These are phyloP conservation scores for Hypholoma fasciculare DNA, from an alignment of 768 basidiomycete genomes.

Conservation along the genomic window DNA sequence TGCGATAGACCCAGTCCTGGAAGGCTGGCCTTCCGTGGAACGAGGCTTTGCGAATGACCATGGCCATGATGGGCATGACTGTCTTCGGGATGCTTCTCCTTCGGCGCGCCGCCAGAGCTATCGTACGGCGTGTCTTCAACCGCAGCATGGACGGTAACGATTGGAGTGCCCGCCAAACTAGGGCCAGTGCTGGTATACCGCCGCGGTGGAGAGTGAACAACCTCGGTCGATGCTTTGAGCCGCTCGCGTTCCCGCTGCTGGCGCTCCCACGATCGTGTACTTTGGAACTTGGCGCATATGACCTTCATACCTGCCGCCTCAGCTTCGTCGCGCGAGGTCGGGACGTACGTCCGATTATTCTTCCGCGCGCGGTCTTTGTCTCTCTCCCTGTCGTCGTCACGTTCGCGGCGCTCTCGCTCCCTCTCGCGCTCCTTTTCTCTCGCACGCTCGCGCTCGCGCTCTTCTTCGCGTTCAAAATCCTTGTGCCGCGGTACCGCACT, in stretches of 20 bases:
- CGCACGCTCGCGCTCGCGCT: constrained; percentile 4
- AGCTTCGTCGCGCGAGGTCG: constrained; percentile 25
- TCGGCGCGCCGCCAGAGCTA: neutral
- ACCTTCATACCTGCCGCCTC: constrained; percentile 30
- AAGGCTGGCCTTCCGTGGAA: constrained; percentile 11
- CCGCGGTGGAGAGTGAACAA: neutral
- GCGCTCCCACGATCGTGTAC: constrained; percentile 3
- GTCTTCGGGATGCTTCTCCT: neutral
- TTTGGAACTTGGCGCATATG: constrained; percentile 41
- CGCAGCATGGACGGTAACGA: neutral
- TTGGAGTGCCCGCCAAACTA: constrained; percentile 11
- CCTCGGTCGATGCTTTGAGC: neutral
- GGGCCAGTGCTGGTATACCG: constrained; percentile 19
- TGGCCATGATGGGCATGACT: neutral
- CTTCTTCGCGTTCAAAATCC: constrained; percentile 4
- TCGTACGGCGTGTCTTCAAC: neutral
- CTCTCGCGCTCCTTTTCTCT: constrained; percentile 8
- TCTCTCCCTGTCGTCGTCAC: neutral
- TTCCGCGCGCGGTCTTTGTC: neutral
- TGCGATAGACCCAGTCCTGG: neutral
- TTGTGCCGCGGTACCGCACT: constrained; percentile 2
- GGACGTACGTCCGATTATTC: constrained; percentile 21
- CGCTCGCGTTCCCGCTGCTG: neutral
- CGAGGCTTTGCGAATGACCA: neutral
- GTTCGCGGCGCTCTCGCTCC: neutral